A percentile compares a stretch with the other conserved stretches of the same genome.
Evolutionary conservation across 1,284 basidiomycete species (phyloP).

Genomic region (Marasmius sp.): DNA sequence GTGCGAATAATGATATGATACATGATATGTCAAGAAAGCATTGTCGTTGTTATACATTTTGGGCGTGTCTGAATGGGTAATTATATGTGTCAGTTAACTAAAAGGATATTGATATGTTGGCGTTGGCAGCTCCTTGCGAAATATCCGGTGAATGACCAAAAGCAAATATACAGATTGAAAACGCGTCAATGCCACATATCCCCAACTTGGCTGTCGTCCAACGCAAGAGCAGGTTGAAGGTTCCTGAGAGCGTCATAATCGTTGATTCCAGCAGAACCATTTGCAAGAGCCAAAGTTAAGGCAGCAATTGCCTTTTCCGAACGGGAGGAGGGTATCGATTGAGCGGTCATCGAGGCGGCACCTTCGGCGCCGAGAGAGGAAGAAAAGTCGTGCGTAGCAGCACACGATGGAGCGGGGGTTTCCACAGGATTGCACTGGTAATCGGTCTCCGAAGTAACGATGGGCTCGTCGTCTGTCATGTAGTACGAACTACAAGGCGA

Average conservation of each 20-base stretch:
- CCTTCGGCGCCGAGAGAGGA: slow-evolving; percentile 11
- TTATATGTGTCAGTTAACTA: not conserved
- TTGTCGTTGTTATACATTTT: not conserved
- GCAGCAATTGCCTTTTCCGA: slow-evolving; percentile 64
- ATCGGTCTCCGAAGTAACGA: slow-evolving; percentile 25
- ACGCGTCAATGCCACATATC: slow-evolving; percentile 56
- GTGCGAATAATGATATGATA: slow-evolving; percentile 1
- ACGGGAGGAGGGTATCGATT: slow-evolving; percentile 22
- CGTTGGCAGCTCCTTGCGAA: not conserved
- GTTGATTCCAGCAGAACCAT: slow-evolving; percentile 64
- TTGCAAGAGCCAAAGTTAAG: slow-evolving; percentile 62
- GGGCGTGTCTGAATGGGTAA: not conserved
- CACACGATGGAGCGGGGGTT: slow-evolving; percentile 18
- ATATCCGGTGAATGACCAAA: not conserved
- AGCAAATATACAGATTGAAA: not conserved
- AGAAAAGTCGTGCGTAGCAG: slow-evolving; percentile 1
- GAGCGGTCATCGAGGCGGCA: slow-evolving; percentile 16
- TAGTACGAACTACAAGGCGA: slow-evolving; percentile 26
- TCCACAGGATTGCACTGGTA: slow-evolving; percentile 16
- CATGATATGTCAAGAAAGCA: not conserved
- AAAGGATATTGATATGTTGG: not conserved
- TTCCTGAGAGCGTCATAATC: slow-evolving; percentile 59
- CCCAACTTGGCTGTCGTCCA: slow-evolving; percentile 51
- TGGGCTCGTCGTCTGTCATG: slow-evolving; percentile 25
- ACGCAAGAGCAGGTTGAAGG: slow-evolving; percentile 35